Evolutionary conservation across 805 yeast genomes (phyloP).

Genomic region (Teunomyces stri): DNA sequence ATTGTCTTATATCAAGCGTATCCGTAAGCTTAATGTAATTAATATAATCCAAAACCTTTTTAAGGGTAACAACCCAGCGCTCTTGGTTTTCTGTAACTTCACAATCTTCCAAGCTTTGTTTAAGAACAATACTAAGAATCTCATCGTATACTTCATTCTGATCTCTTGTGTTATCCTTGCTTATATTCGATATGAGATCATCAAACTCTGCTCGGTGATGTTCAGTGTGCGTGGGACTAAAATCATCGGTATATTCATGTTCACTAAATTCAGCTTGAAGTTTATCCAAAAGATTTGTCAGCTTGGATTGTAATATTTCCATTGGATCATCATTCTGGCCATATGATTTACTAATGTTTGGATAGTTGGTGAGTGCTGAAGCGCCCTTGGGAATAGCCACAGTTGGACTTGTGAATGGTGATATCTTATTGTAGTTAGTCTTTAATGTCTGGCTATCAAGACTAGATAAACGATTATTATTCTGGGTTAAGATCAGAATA

Average conservation of each 20-base stretch:
- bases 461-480: slow-evolving; percentile 18
- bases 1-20: slow-evolving; percentile 81
- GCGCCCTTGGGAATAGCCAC: slow-evolving; percentile 12
- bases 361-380: background rate
- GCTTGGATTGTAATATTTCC: background rate
- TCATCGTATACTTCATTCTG: slow-evolving; percentile 23
- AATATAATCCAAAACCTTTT: slow-evolving; percentile 51
- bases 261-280: background rate
- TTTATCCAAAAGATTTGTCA: background rate
- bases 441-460: slow-evolving; percentile 15
- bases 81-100: slow-evolving; percentile 43
- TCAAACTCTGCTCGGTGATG: slow-evolving; percentile 4
- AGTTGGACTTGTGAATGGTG: slow-evolving; percentile 22
- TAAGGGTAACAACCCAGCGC: slow-evolving; percentile 60
- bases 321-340: slow-evolving; percentile 1
- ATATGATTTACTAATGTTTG: slow-evolving; percentile 7
- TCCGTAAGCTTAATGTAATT: slow-evolving; percentile 66
- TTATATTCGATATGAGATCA: slow-evolving; percentile 5
- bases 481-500: slow-evolving; percentile 24
- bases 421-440: slow-evolving; percentile 1
- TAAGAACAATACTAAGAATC: slow-evolving; percentile 51
- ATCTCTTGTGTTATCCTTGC: slow-evolving; percentile 8
- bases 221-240: background rate
- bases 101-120: slow-evolving; percentile 64
- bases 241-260: background rate